Percentiles rank a stretch among this genome's conserved stretches.
Evolutionary conservation across 1,139 yeast species (phyloP).

Genomic region (Debaryomyces udenii): DNA sequence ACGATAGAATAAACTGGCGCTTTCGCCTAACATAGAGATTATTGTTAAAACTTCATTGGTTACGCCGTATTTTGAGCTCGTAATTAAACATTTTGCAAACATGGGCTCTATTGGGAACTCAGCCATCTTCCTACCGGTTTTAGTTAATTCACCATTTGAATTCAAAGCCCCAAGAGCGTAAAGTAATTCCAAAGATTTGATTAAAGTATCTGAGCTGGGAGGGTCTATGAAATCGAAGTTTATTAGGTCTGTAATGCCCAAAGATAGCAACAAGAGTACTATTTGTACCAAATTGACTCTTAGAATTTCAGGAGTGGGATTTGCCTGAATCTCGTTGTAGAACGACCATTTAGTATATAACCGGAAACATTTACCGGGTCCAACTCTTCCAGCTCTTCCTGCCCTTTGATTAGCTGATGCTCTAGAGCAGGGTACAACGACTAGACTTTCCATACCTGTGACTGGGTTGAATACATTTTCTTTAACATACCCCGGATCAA

Average conservation of each 20-base stretch:
- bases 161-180: slow-evolving; percentile 89
- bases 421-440: slow-evolving; percentile 83
- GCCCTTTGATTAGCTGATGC: slow-evolving; percentile 97
- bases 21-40: slow-evolving; percentile 82
- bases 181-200: slow-evolving; percentile 74
- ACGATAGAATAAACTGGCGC: slow-evolving; percentile 68
- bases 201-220: slow-evolving; percentile 73
- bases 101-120: slow-evolving; percentile 93
- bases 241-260: slow-evolving; percentile 83
- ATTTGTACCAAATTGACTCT: slow-evolving; percentile 80
- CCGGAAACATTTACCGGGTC: slow-evolving; percentile 93
- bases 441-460: slow-evolving; percentile 88
- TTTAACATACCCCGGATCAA: slow-evolving; percentile 93
- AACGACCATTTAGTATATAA: slow-evolving; percentile 88
- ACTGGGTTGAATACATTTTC: slow-evolving; percentile 80
- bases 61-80: slow-evolving; percentile 62
- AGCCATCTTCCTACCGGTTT: slow-evolving; percentile 82
- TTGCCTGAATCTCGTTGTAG: slow-evolving; percentile 70
- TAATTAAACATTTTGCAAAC: slow-evolving; percentile 73
- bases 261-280: slow-evolving; percentile 68
- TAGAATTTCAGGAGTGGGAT: slow-evolving; percentile 87
- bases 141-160: slow-evolving; percentile 76
- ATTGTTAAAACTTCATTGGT: slow-evolving; percentile 68
- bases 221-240: slow-evolving; percentile 87
- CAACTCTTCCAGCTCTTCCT: slow-evolving; percentile 97